Conservation (phyloP, 306 rosid species). For the Quercus gilva region DNA sequence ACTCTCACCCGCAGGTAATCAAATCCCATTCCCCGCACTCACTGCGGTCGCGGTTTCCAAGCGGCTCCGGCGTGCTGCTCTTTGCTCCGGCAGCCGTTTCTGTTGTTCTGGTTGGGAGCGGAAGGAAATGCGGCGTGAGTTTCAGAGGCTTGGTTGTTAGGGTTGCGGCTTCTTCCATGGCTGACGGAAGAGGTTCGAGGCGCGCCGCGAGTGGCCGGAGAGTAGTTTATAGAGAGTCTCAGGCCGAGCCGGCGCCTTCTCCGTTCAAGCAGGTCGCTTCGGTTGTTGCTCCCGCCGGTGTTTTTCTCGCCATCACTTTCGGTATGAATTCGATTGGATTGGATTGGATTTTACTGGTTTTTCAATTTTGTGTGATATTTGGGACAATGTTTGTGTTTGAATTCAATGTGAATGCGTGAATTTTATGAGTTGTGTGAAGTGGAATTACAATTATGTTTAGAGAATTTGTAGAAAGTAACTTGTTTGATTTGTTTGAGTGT, state of each 20-base stretch:
- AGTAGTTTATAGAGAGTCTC: conserved; percentile 77
- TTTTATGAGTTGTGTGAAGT: background rate
- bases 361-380: background rate
- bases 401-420: background rate
- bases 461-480: no score
- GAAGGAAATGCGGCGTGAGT: conserved; percentile 29
- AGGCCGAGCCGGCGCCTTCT: conserved; percentile 41
- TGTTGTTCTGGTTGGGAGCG: background rate
- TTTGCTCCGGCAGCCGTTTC: conserved; percentile 22
- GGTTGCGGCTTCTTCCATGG: conserved; percentile 38
- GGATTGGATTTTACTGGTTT: conserved; percentile 2
- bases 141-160: conserved; percentile 42
- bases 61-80: no score
- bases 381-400: background rate
- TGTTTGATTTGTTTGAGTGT: no score
- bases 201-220: conserved; percentile 52
- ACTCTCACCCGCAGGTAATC: conserved; percentile 51
- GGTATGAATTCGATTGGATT: conserved; percentile 40
- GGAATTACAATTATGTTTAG: background rate
- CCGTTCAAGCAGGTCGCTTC: conserved; percentile 67
- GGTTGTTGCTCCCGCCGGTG: conserved; percentile 59
- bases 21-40: background rate
- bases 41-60: background rate
- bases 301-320: conserved; percentile 56
- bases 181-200: conserved; percentile 40